Base-by-base conservation (phyloP, 305 asterid genomes). In the Plantago lanceolata region DNA sequence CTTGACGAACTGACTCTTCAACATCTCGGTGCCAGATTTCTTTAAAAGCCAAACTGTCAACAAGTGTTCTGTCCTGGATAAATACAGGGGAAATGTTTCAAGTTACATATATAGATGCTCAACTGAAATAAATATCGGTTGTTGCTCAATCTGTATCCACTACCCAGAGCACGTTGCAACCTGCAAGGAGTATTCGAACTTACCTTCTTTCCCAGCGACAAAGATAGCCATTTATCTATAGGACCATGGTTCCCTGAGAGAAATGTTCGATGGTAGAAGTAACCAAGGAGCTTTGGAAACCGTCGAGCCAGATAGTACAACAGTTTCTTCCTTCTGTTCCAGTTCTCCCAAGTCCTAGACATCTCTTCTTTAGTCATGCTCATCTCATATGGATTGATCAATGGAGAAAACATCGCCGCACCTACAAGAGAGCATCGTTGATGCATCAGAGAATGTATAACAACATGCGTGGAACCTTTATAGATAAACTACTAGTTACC, bases 21-120 rank as follows among this genome's bases (percentile, higher is more conserved):
- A 88, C 85, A 74, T 91, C 92, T 78, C 97, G 75, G 57, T 82
- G 90, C 96, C 98, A 88, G 50, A 80, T 54, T 68, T 86, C 81
- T 67, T 80, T 85, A 64, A 88, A 91, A 53, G 69, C 75, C 47
- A 79, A 73, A 33, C 75, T 69, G 49, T 68, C 73, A 9, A 76
- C 78, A 45, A 86, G 73, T 63, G 64, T 76, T 68, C 66, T 74
- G 59, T 91, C 98, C 97, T 91, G 64, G 65, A 21, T 50, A 68
- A 37, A 44, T 12, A 16, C 52, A 66, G 44, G n/a, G 35, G 55
- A 13, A 35, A 35, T 40, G 56, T 59, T 24, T 31, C 3, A 24
- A 7, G 59, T 12, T 33, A 2, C n/a, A 26, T 33, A 2, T 8
- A 26, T 21, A 26, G 8, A 54, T 1, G 17, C 12, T 26, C 37